These are phyloP conservation scores for Tetrapisispora fleetii DNA, from an alignment of 805 yeast species.

Conservation along the genomic window DNA sequence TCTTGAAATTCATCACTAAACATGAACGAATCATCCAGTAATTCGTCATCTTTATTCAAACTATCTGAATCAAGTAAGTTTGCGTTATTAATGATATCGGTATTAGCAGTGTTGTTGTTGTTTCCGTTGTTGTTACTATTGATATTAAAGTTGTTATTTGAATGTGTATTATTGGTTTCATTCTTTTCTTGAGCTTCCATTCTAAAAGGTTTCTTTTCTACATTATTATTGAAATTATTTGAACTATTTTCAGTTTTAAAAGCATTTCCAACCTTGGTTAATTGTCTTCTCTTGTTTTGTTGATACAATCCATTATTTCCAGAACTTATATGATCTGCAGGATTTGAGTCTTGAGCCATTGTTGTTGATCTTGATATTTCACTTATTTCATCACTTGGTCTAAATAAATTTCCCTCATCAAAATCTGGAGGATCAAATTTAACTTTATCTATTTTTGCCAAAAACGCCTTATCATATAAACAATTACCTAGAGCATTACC, in stretches of 20 bases:
- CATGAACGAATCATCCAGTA: conserved; percentile 43
- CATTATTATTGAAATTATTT: not conserved
- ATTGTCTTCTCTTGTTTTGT: conserved; percentile 19
- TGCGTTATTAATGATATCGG: not conserved
- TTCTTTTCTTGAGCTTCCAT: not conserved
- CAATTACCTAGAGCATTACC: conserved; percentile 82
- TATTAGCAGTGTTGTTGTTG: not conserved
- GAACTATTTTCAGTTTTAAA: not conserved
- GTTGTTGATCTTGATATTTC: conserved; percentile 25
- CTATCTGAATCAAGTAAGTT: conserved; percentile 1
- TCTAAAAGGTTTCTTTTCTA: not conserved
- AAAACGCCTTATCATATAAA: conserved; percentile 64
- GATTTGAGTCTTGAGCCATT: conserved; percentile 7
- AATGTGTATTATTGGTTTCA: not conserved
- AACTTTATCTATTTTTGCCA: conserved; percentile 36
- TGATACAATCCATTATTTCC: not conserved
- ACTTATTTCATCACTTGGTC: conserved; percentile 29
- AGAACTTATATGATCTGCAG: not conserved
- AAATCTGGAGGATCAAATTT: conserved; percentile 38
- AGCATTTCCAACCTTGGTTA: conserved; percentile 8
- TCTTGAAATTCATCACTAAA: conserved; percentile 41
- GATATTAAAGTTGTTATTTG: not conserved
- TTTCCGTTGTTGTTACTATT: not conserved
- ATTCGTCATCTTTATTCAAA: conserved; percentile 21
- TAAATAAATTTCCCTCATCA: conserved; percentile 34